A percentile compares a stretch with the other conserved stretches of the same genome.
Conservation (phyloP, 495 filamentous ascomycete genomes). For the Aspergillus affinis region DNA sequence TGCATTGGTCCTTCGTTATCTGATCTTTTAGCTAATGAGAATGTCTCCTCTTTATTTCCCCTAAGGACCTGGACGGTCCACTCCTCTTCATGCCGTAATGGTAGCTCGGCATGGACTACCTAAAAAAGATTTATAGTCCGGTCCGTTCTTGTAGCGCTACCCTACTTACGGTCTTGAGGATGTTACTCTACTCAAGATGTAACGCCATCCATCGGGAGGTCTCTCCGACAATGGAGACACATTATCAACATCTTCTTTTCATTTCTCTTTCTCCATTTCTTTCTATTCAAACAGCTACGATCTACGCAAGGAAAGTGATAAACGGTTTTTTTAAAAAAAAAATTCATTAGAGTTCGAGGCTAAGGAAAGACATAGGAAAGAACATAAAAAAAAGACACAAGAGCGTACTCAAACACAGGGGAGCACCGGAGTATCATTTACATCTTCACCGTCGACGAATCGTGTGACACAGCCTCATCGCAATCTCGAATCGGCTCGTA, state of each 20-base stretch:
- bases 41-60: not conserved
- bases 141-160: not conserved
- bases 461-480: conserved; percentile 27
- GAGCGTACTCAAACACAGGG: conserved; percentile 39
- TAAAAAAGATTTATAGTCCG: not conserved
- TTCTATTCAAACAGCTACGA: not conserved
- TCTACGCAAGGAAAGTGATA: not conserved
- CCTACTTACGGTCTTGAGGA: not conserved
- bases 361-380: conserved; percentile 13
- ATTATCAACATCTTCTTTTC: not conserved
- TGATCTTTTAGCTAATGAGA: conserved; percentile 22
- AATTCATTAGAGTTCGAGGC: conserved; percentile 9
- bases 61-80: conserved; percentile 7
- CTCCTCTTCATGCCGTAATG: not conserved
- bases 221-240: not conserved
- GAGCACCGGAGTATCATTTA: conserved; percentile 49
- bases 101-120: not conserved
- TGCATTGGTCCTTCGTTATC: conserved; percentile 21
- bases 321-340: not conserved
- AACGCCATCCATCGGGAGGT: not conserved
- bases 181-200: not conserved
- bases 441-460: conserved; percentile 41
- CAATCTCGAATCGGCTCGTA: conserved; percentile 27
- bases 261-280: not conserved
- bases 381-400: conserved; percentile 18